Conservation (phyloP, 257 asterid species). For the Forsythia suspensa region DNA sequence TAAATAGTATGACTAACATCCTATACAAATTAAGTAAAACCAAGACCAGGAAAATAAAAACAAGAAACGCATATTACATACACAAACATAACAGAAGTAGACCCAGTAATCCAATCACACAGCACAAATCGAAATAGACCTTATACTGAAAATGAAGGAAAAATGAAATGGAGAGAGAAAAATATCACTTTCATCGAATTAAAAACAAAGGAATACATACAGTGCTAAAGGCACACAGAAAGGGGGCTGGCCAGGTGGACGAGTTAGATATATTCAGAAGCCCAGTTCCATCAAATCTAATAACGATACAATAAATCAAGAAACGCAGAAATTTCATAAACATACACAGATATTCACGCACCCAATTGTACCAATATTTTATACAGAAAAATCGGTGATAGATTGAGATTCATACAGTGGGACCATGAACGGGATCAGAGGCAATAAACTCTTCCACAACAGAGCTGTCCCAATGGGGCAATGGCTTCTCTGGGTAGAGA, state of each 20-base stretch:
- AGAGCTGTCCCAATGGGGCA: constrained; percentile 77
- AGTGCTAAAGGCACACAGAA: not conserved
- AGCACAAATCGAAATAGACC: not conserved
- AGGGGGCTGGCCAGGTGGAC: not conserved
- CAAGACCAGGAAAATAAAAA: too few relatives aligned
- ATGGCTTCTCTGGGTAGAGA: constrained; percentile 66
- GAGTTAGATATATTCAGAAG: not conserved
- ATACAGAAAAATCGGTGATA: not conserved
- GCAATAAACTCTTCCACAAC: constrained; percentile 78
- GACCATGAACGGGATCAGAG: constrained; percentile 80
- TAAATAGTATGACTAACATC: not conserved
- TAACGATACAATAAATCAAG: not conserved
- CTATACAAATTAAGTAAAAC: not conserved
- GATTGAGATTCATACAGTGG: constrained; percentile 46
- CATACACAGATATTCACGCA: not conserved
- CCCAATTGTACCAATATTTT: not conserved
- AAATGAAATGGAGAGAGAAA: not conserved
- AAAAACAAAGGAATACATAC: not conserved
- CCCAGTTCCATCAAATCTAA: not conserved
- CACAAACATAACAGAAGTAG: too few relatives aligned
- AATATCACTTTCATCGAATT: not conserved
- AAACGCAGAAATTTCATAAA: not conserved
- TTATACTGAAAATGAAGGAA: not conserved
- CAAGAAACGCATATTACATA: too few relatives aligned
- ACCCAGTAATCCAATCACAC: not conserved